Percentiles rank a stretch among this genome's conserved stretches.
These are phyloP conservation scores for Emydomyces testavorans DNA, from an alignment of 2,329 filamentous ascomycete genomes.

Conservation along the genomic window DNA sequence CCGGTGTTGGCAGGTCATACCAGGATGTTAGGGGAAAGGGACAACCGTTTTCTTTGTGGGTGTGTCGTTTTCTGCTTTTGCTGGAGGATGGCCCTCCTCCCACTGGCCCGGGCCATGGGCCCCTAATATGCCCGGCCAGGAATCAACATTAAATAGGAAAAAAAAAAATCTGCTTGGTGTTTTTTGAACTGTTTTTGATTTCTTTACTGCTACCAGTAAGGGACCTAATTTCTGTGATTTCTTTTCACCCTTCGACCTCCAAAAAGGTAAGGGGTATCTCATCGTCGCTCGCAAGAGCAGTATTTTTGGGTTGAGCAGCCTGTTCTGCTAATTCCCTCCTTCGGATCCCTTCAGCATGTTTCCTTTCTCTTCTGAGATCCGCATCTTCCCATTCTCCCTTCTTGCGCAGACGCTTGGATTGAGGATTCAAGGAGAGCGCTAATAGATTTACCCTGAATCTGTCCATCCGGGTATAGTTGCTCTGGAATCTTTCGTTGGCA, in stretches of 20 bases:
- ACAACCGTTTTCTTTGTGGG: not conserved
- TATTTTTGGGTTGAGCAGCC: conserved; percentile 7
- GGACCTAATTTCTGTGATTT: not conserved
- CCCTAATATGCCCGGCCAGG: conserved; percentile 5
- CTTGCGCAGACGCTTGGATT: conserved; percentile 4
- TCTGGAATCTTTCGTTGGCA: conserved; percentile 50
- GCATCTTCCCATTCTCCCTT: conserved; percentile 30
- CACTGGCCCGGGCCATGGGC: not conserved
- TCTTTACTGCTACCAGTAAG: not conserved
- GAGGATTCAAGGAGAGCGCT: conserved; percentile 15
- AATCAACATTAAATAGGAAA: not conserved
- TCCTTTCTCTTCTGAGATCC: conserved; percentile 29
- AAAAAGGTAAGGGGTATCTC: not conserved
- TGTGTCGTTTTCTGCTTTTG: not conserved
- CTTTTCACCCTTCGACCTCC: not conserved
- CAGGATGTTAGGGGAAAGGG: not conserved
- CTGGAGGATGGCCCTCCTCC: not conserved
- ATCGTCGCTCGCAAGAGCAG: not conserved
- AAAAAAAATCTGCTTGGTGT: not conserved
- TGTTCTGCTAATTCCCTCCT: conserved; percentile 22
- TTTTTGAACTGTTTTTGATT: not conserved
- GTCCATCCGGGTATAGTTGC: conserved; percentile 32
- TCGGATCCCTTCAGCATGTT: conserved; percentile 32
- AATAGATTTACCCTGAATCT: conserved; percentile 28
- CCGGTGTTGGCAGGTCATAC: not conserved